Evolutionary conservation across 148 eudicot genomes (phyloP).

Genomic region (Talinum fruticosum): DNA sequence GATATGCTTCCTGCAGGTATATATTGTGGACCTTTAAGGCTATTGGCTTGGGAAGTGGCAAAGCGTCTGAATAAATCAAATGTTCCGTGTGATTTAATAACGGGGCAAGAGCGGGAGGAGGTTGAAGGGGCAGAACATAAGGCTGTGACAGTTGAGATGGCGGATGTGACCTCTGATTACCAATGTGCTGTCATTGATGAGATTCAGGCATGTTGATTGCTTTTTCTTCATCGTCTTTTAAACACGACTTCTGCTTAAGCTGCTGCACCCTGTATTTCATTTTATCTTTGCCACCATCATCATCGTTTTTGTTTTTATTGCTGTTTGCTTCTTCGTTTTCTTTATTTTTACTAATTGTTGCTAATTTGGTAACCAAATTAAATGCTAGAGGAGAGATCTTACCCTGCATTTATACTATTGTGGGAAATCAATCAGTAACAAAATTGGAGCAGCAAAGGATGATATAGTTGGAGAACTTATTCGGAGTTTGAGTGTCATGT

Average conservation of each 20-base stretch:
- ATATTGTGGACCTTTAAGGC: conserved; percentile 94
- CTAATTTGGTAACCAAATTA: neutral
- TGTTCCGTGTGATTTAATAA: conserved; percentile 84
- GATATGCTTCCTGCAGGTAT: conserved; percentile 50
- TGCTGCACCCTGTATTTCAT: too few relatives aligned
- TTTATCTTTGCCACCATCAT: neutral
- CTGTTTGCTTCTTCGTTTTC: neutral
- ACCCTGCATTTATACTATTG: neutral
- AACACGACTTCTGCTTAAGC: neutral
- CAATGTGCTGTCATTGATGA: conserved; percentile 93
- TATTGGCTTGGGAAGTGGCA: conserved; percentile 98
- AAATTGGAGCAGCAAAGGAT: neutral
- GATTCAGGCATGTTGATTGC: conserved; percentile 64
- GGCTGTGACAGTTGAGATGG: conserved; percentile 96
- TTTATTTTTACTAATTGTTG: neutral
- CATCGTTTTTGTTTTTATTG: neutral
- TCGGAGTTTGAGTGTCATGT: neutral
- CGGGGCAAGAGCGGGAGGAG: conserved; percentile 91
- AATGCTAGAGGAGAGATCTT: neutral
- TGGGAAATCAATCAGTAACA: neutral
- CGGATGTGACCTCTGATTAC: conserved; percentile 69
- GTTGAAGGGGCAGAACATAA: conserved; percentile 87
- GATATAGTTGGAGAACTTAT: neutral
- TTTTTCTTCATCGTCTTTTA: neutral
- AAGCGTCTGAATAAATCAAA: conserved; percentile 82